These are phyloP conservation scores for Novymonas esmeraldas DNA, from an alignment of 208 protist genomes.

Conservation along the genomic window DNA sequence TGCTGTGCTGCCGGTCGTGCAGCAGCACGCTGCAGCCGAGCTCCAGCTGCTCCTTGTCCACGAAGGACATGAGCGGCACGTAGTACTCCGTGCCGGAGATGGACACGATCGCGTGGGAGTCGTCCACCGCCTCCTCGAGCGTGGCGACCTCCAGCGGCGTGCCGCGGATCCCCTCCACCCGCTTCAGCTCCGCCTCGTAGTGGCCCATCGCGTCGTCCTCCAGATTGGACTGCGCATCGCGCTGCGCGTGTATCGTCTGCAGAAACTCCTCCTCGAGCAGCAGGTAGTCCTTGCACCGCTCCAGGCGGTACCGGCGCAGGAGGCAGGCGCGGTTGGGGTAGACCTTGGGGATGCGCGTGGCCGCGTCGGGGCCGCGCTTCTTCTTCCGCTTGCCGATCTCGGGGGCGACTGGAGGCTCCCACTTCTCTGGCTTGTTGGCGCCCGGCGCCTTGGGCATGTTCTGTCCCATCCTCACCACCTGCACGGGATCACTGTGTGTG, in stretches of 20 bases:
- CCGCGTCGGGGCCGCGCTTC: slow-evolving; percentile 76
- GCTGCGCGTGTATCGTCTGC: slow-evolving; percentile 78
- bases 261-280: slow-evolving; percentile 99
- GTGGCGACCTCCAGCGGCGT: slow-evolving; percentile 98
- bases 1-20: slow-evolving; percentile 95
- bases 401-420: slow-evolving; percentile 95
- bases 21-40: slow-evolving; percentile 97
- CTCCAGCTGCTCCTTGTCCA: slow-evolving; percentile 99
- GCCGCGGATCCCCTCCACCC: slow-evolving; percentile 98
- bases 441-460: slow-evolving; percentile 41
- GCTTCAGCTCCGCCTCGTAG: slow-evolving; percentile 94
- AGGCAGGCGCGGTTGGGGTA: slow-evolving; percentile 97
- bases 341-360: slow-evolving; percentile 88
- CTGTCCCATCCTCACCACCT: slow-evolving; percentile 70
- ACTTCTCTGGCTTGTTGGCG: slow-evolving; percentile 85
- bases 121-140: slow-evolving; percentile 99
- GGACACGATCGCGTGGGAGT: slow-evolving; percentile 99
- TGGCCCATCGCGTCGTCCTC: slow-evolving; percentile 84
- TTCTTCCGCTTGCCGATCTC: slow-evolving; percentile 94
- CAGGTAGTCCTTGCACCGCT: slow-evolving; percentile 99
- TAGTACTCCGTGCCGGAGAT: slow-evolving; percentile 98
- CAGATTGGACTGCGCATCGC: slow-evolving; percentile 79
- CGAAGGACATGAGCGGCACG: slow-evolving; percentile 99
- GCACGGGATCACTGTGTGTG: background rate
- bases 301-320: slow-evolving; percentile 97